Evolutionary conservation across 192 early-diverging fungal genomes (phyloP).

Genomic region (Coemansia sp.): DNA sequence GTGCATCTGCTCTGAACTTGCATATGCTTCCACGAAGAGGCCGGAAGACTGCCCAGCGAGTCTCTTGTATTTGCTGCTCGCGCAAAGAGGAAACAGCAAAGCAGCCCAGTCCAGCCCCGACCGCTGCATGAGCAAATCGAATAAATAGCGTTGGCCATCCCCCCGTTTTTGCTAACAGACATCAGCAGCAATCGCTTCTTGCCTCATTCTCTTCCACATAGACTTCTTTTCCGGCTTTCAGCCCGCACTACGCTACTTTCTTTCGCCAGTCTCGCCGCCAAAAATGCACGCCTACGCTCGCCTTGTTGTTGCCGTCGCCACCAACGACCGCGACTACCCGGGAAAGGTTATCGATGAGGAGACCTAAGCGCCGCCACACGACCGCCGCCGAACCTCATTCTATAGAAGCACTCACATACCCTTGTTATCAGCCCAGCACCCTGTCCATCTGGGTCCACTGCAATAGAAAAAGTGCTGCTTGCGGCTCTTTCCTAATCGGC

Average conservation of each 20-base stretch:
- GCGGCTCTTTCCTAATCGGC: slow-evolving; percentile 8
- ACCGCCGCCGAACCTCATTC: too few relatives aligned
- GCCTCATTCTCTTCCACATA: background rate
- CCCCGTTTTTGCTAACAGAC: background rate
- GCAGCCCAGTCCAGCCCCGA: background rate
- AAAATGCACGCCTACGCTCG: slow-evolving; percentile 1
- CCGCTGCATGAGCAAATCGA: slow-evolving; percentile 6
- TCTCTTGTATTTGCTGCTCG: slow-evolving; percentile 1
- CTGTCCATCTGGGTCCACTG: slow-evolving; percentile 1
- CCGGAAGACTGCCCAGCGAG: background rate
- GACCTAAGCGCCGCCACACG: background rate
- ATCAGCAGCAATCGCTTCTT: background rate
- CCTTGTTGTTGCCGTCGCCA: background rate
- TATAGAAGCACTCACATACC: background rate
- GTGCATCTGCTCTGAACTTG: slow-evolving; percentile 17
- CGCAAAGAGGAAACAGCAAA: background rate
- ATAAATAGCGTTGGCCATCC: slow-evolving; percentile 16
- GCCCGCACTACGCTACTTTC: background rate
- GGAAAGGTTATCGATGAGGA: slow-evolving; percentile 17
- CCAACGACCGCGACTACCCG: slow-evolving; percentile 19
- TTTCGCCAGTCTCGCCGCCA: background rate
- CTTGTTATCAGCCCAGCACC: slow-evolving; percentile 1
- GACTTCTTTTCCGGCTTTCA: background rate
- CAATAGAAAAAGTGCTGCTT: slow-evolving; percentile 2
- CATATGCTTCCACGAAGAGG: slow-evolving; percentile 15